Evolutionary conservation across 2,329 filamentous ascomycete species (phyloP), one percentile per base, ranked within the genome.

Genomic region (Epichloe bromicola): DNA sequence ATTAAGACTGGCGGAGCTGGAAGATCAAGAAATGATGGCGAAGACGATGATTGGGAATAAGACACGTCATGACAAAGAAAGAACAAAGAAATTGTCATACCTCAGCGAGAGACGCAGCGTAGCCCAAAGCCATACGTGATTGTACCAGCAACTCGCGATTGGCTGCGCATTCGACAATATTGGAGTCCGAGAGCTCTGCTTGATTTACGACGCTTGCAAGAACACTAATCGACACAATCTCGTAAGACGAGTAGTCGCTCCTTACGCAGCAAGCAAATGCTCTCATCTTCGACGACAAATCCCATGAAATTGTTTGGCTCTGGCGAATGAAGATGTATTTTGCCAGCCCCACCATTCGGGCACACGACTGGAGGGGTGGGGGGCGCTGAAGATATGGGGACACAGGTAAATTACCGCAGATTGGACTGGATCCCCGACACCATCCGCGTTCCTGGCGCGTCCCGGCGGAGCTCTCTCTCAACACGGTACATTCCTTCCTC

Each of bases 11-110:
- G 75, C 58, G 74, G 74, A 58, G 63, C 72, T 46, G 67, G 67
- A 52, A 68, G 68, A 53, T 67, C 71, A 52, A 70, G 67, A 59
- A 61, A 61, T 38, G 65, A 67, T 46, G 65, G 68, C 41, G 70
- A 74, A 52, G 72, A 79, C 37, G 78, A 81, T 26, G 78, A 82
- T 58, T 83, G 79, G 77, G 79, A 84, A 58, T 83, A 69, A 73
- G 51, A 3, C n/a, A 34, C n/a, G 15, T 19, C 3, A 17, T 41
- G 11, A 20, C 33, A 33, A 7, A 33, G 26, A 36, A 38, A 23
- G 23, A 23, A 12, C 1, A 49, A 33, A 34, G 6, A 8, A 30
- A 12, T 26, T 15, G 11, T 43, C 6, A 19, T 19, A 17, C n/a
- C n/a, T 11, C 6, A 30, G 40, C 15, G 6, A n/a, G 26, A 48